phyloP scores from a whole-genome alignment of 768 basidiomycete species.

The Asterophora lycoperdoides region DNA sequence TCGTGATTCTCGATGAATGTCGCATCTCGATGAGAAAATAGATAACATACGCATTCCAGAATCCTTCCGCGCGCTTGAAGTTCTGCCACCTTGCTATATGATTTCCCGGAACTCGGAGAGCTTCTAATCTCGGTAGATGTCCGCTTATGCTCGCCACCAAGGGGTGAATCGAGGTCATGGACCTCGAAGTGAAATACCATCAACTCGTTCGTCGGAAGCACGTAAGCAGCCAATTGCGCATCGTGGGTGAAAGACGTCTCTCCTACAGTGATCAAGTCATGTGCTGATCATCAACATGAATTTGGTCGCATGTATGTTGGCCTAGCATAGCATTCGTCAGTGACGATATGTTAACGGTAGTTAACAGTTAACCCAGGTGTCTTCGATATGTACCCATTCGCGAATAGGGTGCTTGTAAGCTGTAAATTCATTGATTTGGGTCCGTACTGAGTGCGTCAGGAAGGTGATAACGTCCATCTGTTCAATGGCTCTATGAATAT shows the following conservation, averaged over 20 bases:
- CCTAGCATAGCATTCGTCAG: slow-evolving; percentile 25
- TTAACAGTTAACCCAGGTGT: too few relatives aligned
- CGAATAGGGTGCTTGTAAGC: slow-evolving; percentile 47
- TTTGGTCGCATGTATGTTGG: slow-evolving; percentile 34
- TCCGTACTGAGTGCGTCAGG: slow-evolving; percentile 62
- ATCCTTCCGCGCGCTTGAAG: slow-evolving; percentile 53
- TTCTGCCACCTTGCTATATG: slow-evolving; percentile 52
- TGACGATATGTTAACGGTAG: too few relatives aligned
- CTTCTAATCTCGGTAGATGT: slow-evolving; percentile 43
- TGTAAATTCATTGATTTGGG: slow-evolving; percentile 49
- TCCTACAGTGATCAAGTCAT: slow-evolving; percentile 62
- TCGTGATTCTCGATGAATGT: slow-evolving; percentile 72
- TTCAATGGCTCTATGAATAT: too few relatives aligned
- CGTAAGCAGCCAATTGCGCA: slow-evolving; percentile 50
- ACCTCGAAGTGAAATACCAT: slow-evolving; percentile 66
- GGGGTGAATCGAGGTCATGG: slow-evolving; percentile 52
- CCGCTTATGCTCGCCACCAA: slow-evolving; percentile 30
- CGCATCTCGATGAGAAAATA: slow-evolving; percentile 27
- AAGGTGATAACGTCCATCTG: slow-evolving; percentile 70
- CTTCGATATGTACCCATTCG: slow-evolving; percentile 49
- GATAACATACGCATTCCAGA: slow-evolving; percentile 58
- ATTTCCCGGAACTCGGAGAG: slow-evolving; percentile 48
- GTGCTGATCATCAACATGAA: slow-evolving; percentile 28
- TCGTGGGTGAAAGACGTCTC: slow-evolving; percentile 59
- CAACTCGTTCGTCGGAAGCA: slow-evolving; percentile 54